Evolutionary conservation across 2,329 filamentous ascomycete species (phyloP).

Genomic region (Aureobasidium pullulans): DNA sequence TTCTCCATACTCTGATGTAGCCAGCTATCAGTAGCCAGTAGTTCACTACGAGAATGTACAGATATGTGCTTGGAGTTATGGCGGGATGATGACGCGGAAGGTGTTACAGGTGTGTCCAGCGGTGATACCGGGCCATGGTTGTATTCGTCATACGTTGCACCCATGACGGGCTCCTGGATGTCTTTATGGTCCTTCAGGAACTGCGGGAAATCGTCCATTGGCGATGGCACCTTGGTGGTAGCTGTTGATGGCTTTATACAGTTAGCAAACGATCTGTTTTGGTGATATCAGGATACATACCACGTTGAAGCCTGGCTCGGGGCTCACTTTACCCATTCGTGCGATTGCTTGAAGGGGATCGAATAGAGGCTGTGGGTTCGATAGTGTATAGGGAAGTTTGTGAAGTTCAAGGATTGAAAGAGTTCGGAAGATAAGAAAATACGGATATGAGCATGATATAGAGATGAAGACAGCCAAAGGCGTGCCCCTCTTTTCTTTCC

Average conservation of each 20-base stretch:
- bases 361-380: background rate
- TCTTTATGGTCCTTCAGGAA: conserved; percentile 7
- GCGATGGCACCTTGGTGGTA: conserved; percentile 6
- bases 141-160: conserved; percentile 1
- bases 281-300: background rate
- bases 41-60: conserved; percentile 24
- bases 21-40: conserved; percentile 19
- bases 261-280: background rate
- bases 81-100: conserved; percentile 17
- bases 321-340: background rate
- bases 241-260: background rate
- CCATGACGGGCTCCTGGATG: conserved; percentile 11
- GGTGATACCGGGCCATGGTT: conserved; percentile 3
- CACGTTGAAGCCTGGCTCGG: background rate
- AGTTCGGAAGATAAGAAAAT: background rate
- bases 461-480: background rate
- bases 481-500: conserved; percentile 8
- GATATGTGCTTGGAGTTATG: conserved; percentile 28
- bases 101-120: conserved; percentile 10
- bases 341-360: background rate
- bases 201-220: background rate
- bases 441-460: background rate
- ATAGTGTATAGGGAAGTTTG: background rate
- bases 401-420: background rate
- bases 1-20: conserved; percentile 17